phyloP scores from a whole-genome alignment of 192 early-diverging fungal genomes.

The Lunasporangiospora selenospora region DNA sequence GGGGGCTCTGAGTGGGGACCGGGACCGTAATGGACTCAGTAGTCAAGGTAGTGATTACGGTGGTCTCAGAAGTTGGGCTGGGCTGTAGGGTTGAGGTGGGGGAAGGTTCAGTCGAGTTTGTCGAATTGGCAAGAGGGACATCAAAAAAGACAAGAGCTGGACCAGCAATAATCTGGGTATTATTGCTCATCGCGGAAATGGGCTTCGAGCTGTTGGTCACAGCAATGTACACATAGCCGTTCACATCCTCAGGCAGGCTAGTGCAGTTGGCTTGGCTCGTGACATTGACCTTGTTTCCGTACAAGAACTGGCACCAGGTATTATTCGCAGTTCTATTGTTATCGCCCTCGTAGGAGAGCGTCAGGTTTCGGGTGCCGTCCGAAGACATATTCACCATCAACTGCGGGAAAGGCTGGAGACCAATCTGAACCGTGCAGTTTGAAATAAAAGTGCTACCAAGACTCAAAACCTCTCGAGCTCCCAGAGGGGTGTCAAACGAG shows the following conservation, averaged over 20 bases:
- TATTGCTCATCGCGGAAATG: neutral
- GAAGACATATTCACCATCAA: constrained; percentile 12
- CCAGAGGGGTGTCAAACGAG: constrained; percentile 17
- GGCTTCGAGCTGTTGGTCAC: constrained; percentile 13
- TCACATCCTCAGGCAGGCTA: constrained; percentile 7
- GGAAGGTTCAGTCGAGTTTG: too few species aligned
- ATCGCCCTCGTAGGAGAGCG: neutral
- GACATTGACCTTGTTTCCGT: constrained; percentile 3
- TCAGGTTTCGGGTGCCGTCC: neutral
- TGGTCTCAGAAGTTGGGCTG: too few species aligned
- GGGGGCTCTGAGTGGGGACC: too few species aligned
- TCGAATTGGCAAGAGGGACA: too few species aligned
- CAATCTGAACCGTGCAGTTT: constrained; percentile 6
- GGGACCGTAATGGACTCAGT: too few species aligned
- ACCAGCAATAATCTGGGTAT: constrained; percentile 23
- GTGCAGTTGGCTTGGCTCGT: constrained; percentile 3
- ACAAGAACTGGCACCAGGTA: constrained; percentile 38
- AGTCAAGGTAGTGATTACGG: too few species aligned
- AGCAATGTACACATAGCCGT: constrained; percentile 16
- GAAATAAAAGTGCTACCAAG: constrained; percentile 7
- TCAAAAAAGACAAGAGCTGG: constrained; percentile 29
- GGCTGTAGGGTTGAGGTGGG: too few species aligned
- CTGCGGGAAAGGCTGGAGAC: constrained; percentile 5
- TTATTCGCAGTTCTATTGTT: constrained; percentile 1
- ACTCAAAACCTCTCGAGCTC: neutral